Evolutionary conservation across 345 rosid genomes (phyloP), one percentile per base, ranked within the genome.

Genomic region (Cardiospermum halicacabum): DNA sequence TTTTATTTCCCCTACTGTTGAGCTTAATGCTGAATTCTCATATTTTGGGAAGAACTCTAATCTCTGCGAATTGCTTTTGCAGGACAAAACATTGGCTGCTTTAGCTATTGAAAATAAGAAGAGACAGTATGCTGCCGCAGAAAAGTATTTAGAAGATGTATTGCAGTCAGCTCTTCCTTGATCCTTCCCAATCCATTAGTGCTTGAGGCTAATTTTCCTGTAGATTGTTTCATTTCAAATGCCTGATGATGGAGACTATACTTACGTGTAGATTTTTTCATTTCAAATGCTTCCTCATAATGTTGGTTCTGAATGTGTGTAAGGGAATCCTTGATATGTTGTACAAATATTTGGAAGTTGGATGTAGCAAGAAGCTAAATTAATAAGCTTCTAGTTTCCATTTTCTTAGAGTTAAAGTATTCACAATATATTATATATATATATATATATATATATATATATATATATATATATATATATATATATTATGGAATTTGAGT

Each of bases 31-130:
- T 21, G 6, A 53, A 13, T 31, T 47, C 19, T 43, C 21, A 13
- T 22, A 13, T 32, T 40, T 65, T n/a, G n/a, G n/a, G 39, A 9
- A 0, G 7, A 5, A 3, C 15, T 57, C 12, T 15, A 62, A 19
- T 26, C 1, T 28, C 26, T 24, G 12, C 1, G 15, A 1, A 36
- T 21, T 11, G 15, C 21, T 57, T 62, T 6, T 83, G 60, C 74
- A 92, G 98, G 96, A 92, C 69, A 89, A 89, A 81, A 89, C 98
- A 64, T 74, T 92, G 67, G 97, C 98, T 68, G 93, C 96, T 34
- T 47, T 92, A 71, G 97, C 96, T 22, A 92, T 92, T 7, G 98
- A 92, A 83, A 97, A 89, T 77, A 92, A 86, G 82, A 92, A 82
- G 70, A 77, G 98, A 77, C 90, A 88, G 76, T 89, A 81, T 65